Conservation (phyloP, 2,329 filamentous ascomycete species). For the Bipolaris oryzae region DNA sequence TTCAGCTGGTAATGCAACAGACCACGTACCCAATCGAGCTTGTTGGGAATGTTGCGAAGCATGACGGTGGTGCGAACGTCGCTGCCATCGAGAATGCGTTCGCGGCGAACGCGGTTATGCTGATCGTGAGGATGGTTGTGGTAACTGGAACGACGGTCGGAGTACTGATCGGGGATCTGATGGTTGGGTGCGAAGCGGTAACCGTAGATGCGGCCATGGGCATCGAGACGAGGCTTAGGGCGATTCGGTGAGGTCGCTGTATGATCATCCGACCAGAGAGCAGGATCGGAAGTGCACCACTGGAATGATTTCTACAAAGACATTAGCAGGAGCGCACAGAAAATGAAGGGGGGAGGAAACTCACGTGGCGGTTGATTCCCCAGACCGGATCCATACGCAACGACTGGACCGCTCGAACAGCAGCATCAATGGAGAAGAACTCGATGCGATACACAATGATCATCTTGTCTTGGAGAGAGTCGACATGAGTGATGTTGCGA, state of each 20-base stretch:
- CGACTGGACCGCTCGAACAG: slow-evolving; percentile 34
- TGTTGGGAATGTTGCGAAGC: slow-evolving; percentile 93
- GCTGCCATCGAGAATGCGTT: slow-evolving; percentile 49
- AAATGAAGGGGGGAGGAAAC: slow-evolving; percentile 3
- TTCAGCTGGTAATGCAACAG: not conserved
- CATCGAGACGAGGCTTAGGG: slow-evolving; percentile 29
- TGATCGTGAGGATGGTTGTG: slow-evolving; percentile 33
- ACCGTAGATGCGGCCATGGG: slow-evolving; percentile 29
- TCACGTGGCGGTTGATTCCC: slow-evolving; percentile 24
- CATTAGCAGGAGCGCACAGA: slow-evolving; percentile 19
- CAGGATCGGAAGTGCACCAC: slow-evolving; percentile 24
- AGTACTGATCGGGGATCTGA: not conserved
- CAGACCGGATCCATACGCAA: slow-evolving; percentile 17
- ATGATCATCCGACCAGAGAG: slow-evolving; percentile 28
- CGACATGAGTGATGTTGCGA: slow-evolving; percentile 28
- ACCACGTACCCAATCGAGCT: slow-evolving; percentile 67
- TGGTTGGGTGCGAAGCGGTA: slow-evolving; percentile 18
- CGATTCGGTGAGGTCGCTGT: slow-evolving; percentile 29
- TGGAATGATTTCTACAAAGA: slow-evolving; percentile 29
- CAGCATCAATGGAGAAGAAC: slow-evolving; percentile 37
- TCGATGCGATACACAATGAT: slow-evolving; percentile 38
- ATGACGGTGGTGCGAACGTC: slow-evolving; percentile 72
- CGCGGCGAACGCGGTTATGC: slow-evolving; percentile 48
- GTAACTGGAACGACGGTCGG: slow-evolving; percentile 3
- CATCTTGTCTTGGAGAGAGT: slow-evolving; percentile 23